phyloP scores from a whole-genome alignment of 805 yeast species.

The Pachysolen tannophilus region DNA sequence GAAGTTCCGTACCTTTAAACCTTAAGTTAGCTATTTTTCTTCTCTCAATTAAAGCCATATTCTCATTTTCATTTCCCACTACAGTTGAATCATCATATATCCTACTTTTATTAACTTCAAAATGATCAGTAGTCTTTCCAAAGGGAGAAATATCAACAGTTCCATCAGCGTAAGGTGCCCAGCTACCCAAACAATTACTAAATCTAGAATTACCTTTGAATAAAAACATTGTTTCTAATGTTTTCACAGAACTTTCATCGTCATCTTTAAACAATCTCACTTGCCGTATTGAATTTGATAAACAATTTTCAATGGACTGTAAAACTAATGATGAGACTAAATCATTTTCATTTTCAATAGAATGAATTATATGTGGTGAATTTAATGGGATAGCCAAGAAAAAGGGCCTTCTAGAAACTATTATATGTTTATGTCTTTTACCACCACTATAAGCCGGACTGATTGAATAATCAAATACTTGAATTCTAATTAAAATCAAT shows the following conservation, averaged over 20 bases:
- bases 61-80: constrained; percentile 10
- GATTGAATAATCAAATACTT: constrained; percentile 45
- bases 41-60: constrained; percentile 16
- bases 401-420: constrained; percentile 50
- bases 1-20: constrained; percentile 50
- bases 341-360: constrained; percentile 30
- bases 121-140: constrained; percentile 34
- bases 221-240: constrained; percentile 49
- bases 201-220: constrained; percentile 57
- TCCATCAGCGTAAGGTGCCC: constrained; percentile 69
- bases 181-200: constrained; percentile 55
- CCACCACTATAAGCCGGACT: constrained; percentile 15
- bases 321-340: constrained; percentile 44
- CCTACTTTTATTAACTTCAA: constrained; percentile 19
- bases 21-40: constrained; percentile 41
- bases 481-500: constrained; percentile 53
- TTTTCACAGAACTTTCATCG: constrained; percentile 28
- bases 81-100: constrained; percentile 13
- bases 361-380: constrained; percentile 59
- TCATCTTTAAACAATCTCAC: constrained; percentile 28
- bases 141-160: constrained; percentile 60
- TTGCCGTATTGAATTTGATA: constrained; percentile 37
- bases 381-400: constrained; percentile 62
- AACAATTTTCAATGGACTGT: constrained; percentile 49
- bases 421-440: constrained; percentile 14